Evolutionary conservation across 352 stramenopile genomes (phyloP).

Genomic region (Blastocystis sp.): DNA sequence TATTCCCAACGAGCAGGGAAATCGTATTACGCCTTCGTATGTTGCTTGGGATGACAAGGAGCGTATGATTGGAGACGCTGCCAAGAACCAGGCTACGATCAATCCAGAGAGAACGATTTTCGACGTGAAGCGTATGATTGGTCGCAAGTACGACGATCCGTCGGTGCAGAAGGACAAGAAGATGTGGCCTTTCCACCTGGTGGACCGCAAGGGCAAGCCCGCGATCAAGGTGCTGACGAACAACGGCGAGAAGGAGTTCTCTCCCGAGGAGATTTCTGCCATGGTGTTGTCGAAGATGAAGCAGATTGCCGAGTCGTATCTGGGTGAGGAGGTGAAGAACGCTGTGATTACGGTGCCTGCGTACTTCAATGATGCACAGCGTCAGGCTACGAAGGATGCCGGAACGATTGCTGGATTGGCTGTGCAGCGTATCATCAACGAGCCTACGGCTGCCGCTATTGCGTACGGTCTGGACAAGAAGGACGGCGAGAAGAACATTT

Average conservation of each 20-base stretch:
- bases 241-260: constrained; percentile 81
- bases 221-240: constrained; percentile 79
- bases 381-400: constrained; percentile 98
- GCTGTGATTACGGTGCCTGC: constrained; percentile 91
- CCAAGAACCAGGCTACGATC: constrained; percentile 98
- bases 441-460: constrained; percentile 85
- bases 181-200: constrained; percentile 88
- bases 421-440: constrained; percentile 97
- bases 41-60: constrained; percentile 90
- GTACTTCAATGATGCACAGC: constrained; percentile 98
- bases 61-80: constrained; percentile 90
- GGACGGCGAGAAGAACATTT: constrained; percentile 86
- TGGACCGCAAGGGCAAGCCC: constrained; percentile 78
- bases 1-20: constrained; percentile 90
- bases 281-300: constrained; percentile 99
- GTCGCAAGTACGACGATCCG: constrained; percentile 86
- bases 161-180: constrained; percentile 95
- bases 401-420: constrained; percentile 90
- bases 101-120: constrained; percentile 99
- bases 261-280: constrained; percentile 93
- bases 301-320: constrained; percentile 89
- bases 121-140: constrained; percentile 98
- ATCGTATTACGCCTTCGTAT: constrained; percentile 97
- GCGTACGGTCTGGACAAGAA: constrained; percentile 72
- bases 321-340: constrained; percentile 86